Evolutionary conservation across 1,284 basidiomycete species (phyloP).

Genomic region (Hortiboletus rubellus): DNA sequence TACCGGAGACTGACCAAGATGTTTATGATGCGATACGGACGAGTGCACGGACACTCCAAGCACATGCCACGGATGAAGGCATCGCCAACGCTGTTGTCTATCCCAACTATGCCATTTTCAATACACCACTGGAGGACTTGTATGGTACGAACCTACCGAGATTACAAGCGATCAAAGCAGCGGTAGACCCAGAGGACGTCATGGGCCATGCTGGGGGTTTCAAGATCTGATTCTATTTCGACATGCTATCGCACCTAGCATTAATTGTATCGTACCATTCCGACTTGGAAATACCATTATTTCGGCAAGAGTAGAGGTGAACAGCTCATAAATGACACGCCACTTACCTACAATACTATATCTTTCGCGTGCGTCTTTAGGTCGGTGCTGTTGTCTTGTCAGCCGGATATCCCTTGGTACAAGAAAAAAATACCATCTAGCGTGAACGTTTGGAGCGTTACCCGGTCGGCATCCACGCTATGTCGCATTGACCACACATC

Average conservation of each 20-base stretch:
- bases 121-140: slow-evolving; percentile 44
- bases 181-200: slow-evolving; percentile 48
- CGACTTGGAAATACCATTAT: not conserved
- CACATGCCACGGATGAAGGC: not conserved
- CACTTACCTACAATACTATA: not conserved
- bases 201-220: slow-evolving; percentile 58
- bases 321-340: not conserved
- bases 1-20: slow-evolving; percentile 35
- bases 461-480: too few species aligned
- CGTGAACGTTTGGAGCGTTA: too few species aligned
- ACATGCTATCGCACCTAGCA: not conserved
- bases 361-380: not conserved
- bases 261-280: not conserved
- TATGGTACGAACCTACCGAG: slow-evolving; percentile 47
- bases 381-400: not conserved
- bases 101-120: slow-evolving; percentile 52
- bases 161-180: slow-evolving; percentile 41
- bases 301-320: not conserved
- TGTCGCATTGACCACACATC: too few species aligned
- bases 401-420: not conserved
- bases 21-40: slow-evolving; percentile 42
- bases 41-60: slow-evolving; percentile 39
- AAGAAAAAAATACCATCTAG: not conserved
- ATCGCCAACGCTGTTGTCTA: slow-evolving; percentile 44
- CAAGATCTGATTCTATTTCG: slow-evolving; percentile 5